Evolutionary conservation across 139 green algal species (phyloP), one percentile per base, ranked within the genome.

Genomic region (Coccomyxa sp.): DNA sequence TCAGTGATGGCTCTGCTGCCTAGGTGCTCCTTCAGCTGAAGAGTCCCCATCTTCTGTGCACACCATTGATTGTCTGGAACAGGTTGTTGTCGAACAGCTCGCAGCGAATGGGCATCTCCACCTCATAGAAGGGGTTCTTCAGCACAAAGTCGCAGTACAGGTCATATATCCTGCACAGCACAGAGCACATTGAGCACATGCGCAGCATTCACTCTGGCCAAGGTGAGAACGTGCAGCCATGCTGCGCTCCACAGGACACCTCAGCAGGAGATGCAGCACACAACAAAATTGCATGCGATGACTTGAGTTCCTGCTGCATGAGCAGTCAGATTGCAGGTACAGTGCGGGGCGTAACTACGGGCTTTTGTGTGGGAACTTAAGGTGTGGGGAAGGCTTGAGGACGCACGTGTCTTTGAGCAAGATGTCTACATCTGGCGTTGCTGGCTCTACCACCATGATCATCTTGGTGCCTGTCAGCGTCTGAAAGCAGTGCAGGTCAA

Each of bases 401-500:
- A 9, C 70, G 70, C 39, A 83, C 79, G 68, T 76, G 0, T 68
- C 82, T 39, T 83, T 78, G 50, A 97, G 77, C 31, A 96, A 80
- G 7, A 87, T 81, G 16, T 88, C 84, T 8, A 93, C 86, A 33
- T 93, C 89, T 18, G 85, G 87, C 33, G 90, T 90, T 8, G 88
- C 82, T 4, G 91, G 92, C 71, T 95, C 89, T 9, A 91, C 90
- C 12, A 97, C 74, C 73, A 94, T 55, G 70, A 96, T 83, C 70
- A 97, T 95, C 73, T 95, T 97, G 35, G 89, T 96, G 14, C 90
- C 95, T 8, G 95, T 98, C 16, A 92, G 81, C 0, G 88, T 94
- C 54, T 94, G 89, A 73, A 96, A 93, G 87, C 92, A 97, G 84
- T 98, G 95, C 73, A 99, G 80, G 82, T 98, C 92, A 82, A 98